A percentile compares a stretch with the other conserved stretches of the same genome.
These are phyloP conservation scores for Xylaria sp. DNA, from an alignment of 2,329 filamentous ascomycete genomes.

Conservation along the genomic window DNA sequence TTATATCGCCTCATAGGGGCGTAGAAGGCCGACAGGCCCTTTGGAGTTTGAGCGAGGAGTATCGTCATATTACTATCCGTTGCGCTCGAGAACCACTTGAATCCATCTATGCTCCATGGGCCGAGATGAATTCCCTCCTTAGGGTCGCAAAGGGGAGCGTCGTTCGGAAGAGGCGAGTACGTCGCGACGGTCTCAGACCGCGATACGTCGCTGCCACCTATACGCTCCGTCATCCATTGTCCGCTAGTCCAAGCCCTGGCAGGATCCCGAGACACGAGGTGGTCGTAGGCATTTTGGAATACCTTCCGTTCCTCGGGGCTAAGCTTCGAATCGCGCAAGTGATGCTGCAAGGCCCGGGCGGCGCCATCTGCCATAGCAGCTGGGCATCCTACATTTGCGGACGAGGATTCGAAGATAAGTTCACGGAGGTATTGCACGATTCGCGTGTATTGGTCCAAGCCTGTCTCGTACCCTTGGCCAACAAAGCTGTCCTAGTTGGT, in stretches of 20 bases:
- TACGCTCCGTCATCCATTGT: constrained; percentile 72
- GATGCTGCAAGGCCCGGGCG: constrained; percentile 50
- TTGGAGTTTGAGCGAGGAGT: constrained; percentile 63
- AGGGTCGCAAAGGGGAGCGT: constrained; percentile 33
- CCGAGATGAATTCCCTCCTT: constrained; percentile 39
- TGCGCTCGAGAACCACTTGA: constrained; percentile 73
- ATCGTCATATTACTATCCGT: constrained; percentile 69
- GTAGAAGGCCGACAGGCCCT: constrained; percentile 64
- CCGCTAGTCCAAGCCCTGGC: constrained; percentile 66
- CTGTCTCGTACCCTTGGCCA: constrained; percentile 68
- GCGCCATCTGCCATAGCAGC: constrained; percentile 65
- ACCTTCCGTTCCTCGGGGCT: constrained; percentile 45
- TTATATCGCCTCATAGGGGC: constrained; percentile 58
- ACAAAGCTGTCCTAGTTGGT: constrained; percentile 54
- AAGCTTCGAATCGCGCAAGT: constrained; percentile 42
- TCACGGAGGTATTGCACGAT: constrained; percentile 67
- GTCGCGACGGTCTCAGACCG: constrained; percentile 66
- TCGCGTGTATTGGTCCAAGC: constrained; percentile 62
- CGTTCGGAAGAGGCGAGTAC: constrained; percentile 33
- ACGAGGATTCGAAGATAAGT: constrained; percentile 41
- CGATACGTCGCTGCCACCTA: constrained; percentile 68
- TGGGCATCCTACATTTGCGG: constrained; percentile 60
- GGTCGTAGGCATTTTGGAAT: constrained; percentile 55
- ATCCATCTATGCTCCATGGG: constrained; percentile 64
- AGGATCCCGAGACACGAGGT: constrained; percentile 58